phyloP scores from a whole-genome alignment of 495 filamentous ascomycete genomes.

The Penicillium samsonianum region DNA sequence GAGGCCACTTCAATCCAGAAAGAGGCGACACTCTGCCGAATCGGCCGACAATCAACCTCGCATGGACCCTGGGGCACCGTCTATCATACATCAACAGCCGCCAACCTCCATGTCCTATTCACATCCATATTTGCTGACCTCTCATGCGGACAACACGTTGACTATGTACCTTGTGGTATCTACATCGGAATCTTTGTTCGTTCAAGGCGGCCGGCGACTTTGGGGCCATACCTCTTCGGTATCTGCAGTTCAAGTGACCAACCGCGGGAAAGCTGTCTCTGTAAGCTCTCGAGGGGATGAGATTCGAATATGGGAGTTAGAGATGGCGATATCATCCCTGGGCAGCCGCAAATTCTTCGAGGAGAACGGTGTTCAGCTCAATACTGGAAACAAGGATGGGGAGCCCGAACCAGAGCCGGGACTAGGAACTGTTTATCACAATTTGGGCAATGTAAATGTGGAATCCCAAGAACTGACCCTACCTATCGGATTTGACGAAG shows the following conservation, averaged over 20 bases:
- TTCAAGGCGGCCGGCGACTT: conserved; percentile 74
- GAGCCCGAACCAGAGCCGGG: not conserved
- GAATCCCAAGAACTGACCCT: not conserved
- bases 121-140: conserved; percentile 88
- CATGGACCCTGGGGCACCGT: conserved; percentile 19
- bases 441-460: conserved; percentile 3
- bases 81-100: conserved; percentile 42
- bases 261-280: conserved; percentile 86
- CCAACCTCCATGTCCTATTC: conserved; percentile 82
- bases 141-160: conserved; percentile 89
- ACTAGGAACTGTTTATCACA: not conserved
- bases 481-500: conserved; percentile 85
- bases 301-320: conserved; percentile 91
- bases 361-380: conserved; percentile 59
- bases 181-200: conserved; percentile 60
- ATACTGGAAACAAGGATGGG: conserved; percentile 34
- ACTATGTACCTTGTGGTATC: conserved; percentile 85
- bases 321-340: conserved; percentile 62
- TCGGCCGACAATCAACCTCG: not conserved
- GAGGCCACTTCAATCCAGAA: conserved; percentile 41
- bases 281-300: conserved; percentile 82
- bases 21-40: conserved; percentile 26
- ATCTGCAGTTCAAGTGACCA: conserved; percentile 79
- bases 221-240: conserved; percentile 97
- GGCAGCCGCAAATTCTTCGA: conserved; percentile 37